phyloP scores from a whole-genome alignment of 2,329 filamentous ascomycete genomes.

The Aspergillus viridinutans region DNA sequence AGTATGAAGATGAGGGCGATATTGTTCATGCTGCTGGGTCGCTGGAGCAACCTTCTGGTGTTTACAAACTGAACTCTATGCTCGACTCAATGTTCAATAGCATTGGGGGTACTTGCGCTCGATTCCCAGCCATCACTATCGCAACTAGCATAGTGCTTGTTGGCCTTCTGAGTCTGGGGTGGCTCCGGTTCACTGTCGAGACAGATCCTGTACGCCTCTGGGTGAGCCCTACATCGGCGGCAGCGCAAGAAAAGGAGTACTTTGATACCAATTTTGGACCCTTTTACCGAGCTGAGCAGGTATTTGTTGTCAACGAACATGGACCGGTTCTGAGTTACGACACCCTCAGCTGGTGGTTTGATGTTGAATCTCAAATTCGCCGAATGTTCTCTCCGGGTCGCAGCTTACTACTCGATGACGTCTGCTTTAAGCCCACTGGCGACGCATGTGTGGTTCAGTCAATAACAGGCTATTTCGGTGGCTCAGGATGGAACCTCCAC shows the following conservation, averaged over 20 bases:
- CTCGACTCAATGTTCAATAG: slow-evolving; percentile 76
- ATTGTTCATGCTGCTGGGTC: slow-evolving; percentile 71
- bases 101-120: slow-evolving; percentile 74
- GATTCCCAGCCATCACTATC: slow-evolving; percentile 83
- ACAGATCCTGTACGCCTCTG: slow-evolving; percentile 85
- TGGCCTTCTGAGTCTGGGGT: slow-evolving; percentile 75
- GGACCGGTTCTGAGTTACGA: slow-evolving; percentile 84
- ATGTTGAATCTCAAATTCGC: slow-evolving; percentile 73
- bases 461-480: slow-evolving; percentile 80
- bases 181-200: slow-evolving; percentile 85
- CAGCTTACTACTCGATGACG: slow-evolving; percentile 68
- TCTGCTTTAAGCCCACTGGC: slow-evolving; percentile 92
- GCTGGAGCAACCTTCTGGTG: slow-evolving; percentile 71
- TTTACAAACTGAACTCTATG: slow-evolving; percentile 78
- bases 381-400: slow-evolving; percentile 66
- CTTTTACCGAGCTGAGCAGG: slow-evolving; percentile 91
- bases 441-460: slow-evolving; percentile 90
- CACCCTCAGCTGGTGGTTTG: slow-evolving; percentile 89
- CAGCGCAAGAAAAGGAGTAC: slow-evolving; percentile 87
- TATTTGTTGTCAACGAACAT: slow-evolving; percentile 86
- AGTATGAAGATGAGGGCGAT: slow-evolving; percentile 92
- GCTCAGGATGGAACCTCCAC: slow-evolving; percentile 58
- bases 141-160: slow-evolving; percentile 69
- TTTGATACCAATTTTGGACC: slow-evolving; percentile 92
- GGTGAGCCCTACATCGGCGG: slow-evolving; percentile 91